Base-by-base conservation (phyloP, 495 filamentous ascomycete genomes). In the Aspergillus ellipticus region DNA sequence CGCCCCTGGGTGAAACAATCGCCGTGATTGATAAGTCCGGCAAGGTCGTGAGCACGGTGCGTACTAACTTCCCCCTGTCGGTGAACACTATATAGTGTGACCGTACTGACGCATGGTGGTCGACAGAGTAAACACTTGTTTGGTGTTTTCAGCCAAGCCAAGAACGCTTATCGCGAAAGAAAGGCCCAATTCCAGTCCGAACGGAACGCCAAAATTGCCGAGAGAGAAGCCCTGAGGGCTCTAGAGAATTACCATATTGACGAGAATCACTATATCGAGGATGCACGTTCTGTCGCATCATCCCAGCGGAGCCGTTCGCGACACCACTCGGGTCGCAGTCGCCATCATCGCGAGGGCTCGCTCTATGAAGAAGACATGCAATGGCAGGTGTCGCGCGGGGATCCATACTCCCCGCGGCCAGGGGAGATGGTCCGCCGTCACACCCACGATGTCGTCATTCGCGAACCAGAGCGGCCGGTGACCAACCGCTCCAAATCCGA, bases 1-100 rank as follows among this genome's bases (percentile, higher is more conserved):
- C 76, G 51, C 75, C 75, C 28, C 62, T 88, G 26, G 79, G 80
- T 50, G 75, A 96, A 74, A 89, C 90, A 39, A 86, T 96, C 64
- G 90, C 90, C 52, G 89, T 96, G 53, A 84, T 96, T 72, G 92
- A 96, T 75, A 89, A 88, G 65, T 95, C 91, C 55, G 90, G 90
- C 55, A 93, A 96, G 79, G 85, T 95, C 8, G 89, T 96, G 49
- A 92, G 86, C 79, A 94, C 88, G 54, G 90, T 94, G 82, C 71
- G 89, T 63, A 28, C 20, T 35, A 11, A 74, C 50, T 56, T 47
- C 35, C 28, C n/a, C 13, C 39, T 15, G 15, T 22, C 4, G 20
- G n/a, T n/a, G n/a, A n/a, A 2, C n/a, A 41, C 19, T 47, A 51
- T 48, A 22, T 33, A n/a, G n/a, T 28, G 29, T 17, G 13, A 33